Conservation (phyloP, 1,284 basidiomycete species). For the Apiotrichum porosum region DNA sequence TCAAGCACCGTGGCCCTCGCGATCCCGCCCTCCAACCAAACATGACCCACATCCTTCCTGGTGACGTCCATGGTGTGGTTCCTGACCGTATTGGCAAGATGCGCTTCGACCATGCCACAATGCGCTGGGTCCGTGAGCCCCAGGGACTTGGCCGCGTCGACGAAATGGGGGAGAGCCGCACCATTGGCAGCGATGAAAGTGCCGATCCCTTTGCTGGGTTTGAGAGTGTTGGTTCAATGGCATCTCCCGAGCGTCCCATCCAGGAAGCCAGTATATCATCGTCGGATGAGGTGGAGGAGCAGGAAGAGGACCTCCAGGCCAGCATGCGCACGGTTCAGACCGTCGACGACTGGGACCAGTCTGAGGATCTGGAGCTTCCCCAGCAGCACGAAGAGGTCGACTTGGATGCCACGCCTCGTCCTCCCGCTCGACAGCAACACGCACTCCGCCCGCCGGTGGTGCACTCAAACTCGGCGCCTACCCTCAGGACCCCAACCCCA, state of each 20-base stretch:
- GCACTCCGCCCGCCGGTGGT: not conserved
- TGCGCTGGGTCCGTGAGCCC: conserved; percentile 73
- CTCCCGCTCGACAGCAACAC: not conserved
- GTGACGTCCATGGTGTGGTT: conserved; percentile 59
- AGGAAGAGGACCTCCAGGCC: too few species aligned
- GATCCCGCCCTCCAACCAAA: conserved; percentile 14
- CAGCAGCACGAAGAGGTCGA: too few species aligned
- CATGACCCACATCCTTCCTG: conserved; percentile 61
- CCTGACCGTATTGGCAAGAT: conserved; percentile 77
- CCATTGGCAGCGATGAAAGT: conserved; percentile 55
- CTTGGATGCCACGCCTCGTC: conserved; percentile 5
- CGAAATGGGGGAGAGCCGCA: conserved; percentile 33
- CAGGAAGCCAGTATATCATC: too few species aligned
- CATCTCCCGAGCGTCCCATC: conserved; percentile 1
- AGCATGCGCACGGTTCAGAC: too few species aligned
- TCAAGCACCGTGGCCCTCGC: conserved; percentile 71
- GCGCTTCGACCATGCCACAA: conserved; percentile 72
- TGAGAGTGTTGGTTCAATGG: conserved; percentile 66
- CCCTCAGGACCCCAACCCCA: conserved; percentile 28
- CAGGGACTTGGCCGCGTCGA: conserved; percentile 35
- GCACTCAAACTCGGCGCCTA: conserved; percentile 4
- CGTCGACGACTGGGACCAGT: too few species aligned
- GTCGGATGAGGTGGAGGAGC: too few species aligned
- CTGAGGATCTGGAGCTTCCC: too few species aligned
- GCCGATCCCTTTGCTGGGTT: conserved; percentile 83